Percentiles rank a stretch among this genome's conserved stretches.
Conservation (phyloP, 2,329 filamentous ascomycete species). For the Nigrograna mackinnonii region DNA sequence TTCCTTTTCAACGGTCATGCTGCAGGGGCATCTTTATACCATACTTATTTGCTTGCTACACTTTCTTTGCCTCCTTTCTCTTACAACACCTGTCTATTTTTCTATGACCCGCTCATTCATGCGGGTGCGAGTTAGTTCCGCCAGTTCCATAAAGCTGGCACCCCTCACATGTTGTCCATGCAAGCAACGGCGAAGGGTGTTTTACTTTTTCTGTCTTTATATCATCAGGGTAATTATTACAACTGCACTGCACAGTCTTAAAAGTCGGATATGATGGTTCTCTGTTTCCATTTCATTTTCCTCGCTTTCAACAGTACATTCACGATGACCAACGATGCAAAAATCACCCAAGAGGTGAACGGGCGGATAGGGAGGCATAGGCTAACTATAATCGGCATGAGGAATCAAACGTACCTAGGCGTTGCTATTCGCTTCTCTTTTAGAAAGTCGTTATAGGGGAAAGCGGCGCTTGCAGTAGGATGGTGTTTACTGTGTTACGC, state of each 20-base stretch:
- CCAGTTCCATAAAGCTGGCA: neutral
- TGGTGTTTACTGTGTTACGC: no score
- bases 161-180: neutral
- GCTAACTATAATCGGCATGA: no score
- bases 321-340: no score
- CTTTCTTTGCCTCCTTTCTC: slow-evolving; percentile 4
- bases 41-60: slow-evolving; percentile 7
- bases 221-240: neutral
- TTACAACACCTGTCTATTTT: slow-evolving; percentile 8
- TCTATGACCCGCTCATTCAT: slow-evolving; percentile 2
- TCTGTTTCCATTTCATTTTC: no score
- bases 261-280: slow-evolving; percentile 1
- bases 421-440: no score
- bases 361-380: no score
- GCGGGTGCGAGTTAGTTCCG: neutral
- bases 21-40: slow-evolving; percentile 23
- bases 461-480: no score
- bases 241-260: neutral
- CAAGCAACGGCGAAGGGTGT: neutral
- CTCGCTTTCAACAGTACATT: no score
- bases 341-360: no score
- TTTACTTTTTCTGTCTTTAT: neutral
- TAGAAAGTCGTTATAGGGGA: no score
- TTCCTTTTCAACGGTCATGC: slow-evolving; percentile 2
- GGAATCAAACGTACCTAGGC: no score